Evolutionary conservation across 2,329 filamentous ascomycete genomes (phyloP).

Genomic region (Incumbomyces lentus): DNA sequence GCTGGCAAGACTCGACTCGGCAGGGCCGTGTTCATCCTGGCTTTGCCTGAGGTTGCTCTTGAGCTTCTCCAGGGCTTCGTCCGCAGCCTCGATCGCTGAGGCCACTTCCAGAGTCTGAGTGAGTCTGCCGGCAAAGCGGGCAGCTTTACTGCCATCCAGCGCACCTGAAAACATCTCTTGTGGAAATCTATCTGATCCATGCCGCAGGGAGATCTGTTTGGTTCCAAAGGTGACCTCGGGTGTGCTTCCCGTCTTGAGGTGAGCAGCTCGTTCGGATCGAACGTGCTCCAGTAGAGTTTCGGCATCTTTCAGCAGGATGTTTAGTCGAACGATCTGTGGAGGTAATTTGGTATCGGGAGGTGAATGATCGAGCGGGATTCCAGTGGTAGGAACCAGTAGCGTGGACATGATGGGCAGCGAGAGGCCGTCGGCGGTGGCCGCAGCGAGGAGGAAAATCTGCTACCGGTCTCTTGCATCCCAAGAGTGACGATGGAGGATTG

Average conservation of each 20-base stretch:
- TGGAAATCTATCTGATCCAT: conserved; percentile 43
- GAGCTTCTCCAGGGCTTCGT: conserved; percentile 49
- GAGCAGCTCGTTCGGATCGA: conserved; percentile 32
- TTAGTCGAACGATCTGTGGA: conserved; percentile 37
- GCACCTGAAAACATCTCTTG: conserved; percentile 47
- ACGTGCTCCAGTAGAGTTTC: conserved; percentile 37
- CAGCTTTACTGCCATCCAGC: conserved; percentile 32
- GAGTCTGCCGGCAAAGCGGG: conserved; percentile 47
- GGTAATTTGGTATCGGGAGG: conserved; percentile 21
- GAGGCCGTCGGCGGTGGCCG: conserved; percentile 6
- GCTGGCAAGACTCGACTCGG: conserved; percentile 37
- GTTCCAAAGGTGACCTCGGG: conserved; percentile 48
- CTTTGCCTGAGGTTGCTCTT: conserved; percentile 50
- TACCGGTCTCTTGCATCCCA: conserved; percentile 4
- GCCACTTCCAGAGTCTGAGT: conserved; percentile 48
- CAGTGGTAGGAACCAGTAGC: conserved; percentile 14
- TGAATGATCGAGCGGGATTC: conserved; percentile 9
- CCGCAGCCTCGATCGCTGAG: conserved; percentile 45
- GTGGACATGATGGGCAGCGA: conserved; percentile 12
- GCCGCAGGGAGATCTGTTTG: conserved; percentile 45
- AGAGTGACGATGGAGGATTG: neutral
- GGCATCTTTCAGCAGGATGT: conserved; percentile 34
- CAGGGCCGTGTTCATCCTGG: conserved; percentile 51
- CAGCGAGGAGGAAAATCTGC: conserved; percentile 1
- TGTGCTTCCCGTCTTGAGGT: conserved; percentile 38